These are phyloP conservation scores for Suillus sp. DNA, from an alignment of 768 basidiomycete species.

Conservation along the genomic window DNA sequence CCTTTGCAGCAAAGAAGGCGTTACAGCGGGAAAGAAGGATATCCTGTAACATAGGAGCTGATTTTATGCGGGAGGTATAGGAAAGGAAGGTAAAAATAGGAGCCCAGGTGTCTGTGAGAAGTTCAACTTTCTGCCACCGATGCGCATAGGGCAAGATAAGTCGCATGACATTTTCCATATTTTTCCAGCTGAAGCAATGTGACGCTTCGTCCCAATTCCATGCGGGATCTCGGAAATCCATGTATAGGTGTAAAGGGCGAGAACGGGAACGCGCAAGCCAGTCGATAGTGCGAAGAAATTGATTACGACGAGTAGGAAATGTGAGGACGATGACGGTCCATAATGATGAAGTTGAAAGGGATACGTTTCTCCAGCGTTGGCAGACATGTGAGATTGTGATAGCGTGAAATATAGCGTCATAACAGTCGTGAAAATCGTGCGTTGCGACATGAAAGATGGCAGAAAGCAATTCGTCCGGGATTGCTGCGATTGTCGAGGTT, in stretches of 20 bases:
- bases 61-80: conserved; percentile 35
- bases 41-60: conserved; percentile 40
- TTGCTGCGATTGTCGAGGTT: conserved; percentile 6
- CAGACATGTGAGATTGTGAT: conserved; percentile 51
- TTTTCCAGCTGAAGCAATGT: conserved; percentile 44
- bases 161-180: conserved; percentile 48
- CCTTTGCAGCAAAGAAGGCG: conserved; percentile 51
- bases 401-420: conserved; percentile 31
- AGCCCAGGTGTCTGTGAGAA: conserved; percentile 63
- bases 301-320: conserved; percentile 41
- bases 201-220: conserved; percentile 56
- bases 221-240: conserved; percentile 59
- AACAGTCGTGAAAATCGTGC: conserved; percentile 29
- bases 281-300: conserved; percentile 39
- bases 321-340: conserved; percentile 55
- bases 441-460: conserved; percentile 37
- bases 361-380: conserved; percentile 50
- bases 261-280: conserved; percentile 49
- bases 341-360: conserved; percentile 45
- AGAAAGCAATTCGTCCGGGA: conserved; percentile 41
- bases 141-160: conserved; percentile 45
- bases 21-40: conserved; percentile 58
- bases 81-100: conserved; percentile 57
- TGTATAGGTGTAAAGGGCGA: conserved; percentile 50
- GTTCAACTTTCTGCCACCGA: conserved; percentile 50